Evolutionary conservation across 2,329 filamentous ascomycete genomes (phyloP), one percentile per base, ranked within the genome.

Genomic region (Cytospora mali): DNA sequence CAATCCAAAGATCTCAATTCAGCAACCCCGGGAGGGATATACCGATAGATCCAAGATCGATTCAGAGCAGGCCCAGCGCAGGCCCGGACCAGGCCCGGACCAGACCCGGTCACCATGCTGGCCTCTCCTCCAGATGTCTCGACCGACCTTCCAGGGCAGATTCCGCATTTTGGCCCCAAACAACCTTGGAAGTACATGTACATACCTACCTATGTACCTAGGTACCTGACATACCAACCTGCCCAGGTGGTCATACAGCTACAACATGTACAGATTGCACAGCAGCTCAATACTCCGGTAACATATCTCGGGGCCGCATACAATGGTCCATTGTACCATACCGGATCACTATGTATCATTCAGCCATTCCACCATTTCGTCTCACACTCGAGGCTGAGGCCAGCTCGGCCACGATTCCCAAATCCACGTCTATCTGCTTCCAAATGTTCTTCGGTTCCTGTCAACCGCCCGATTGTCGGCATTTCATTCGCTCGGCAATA

Each of bases 391-490:
- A 35, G 58, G 58, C 58, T 49, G 50, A 53, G 58, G 28, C 53
- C 21, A 60, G 21, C 58, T 35, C 39, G 39, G 58, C 58, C 50
- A n/a, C 58, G 28, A 48, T 54, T 35, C 58, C 50, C n/a, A n/a
- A 52, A n/a, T 54, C 27, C 33, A 21, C 25, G 25, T n/a, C 25
- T 33, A 18, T 18, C 5, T 21, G 23, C 5, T 11, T 42, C 4
- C 10, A n/a, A n/a, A n/a, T n/a, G n/a, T n/a, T 54, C 42, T 21
- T 46, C n/a, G n/a, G n/a, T 46, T 46, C 42, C 9, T 46, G 42
- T 46, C 42, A 21, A 21, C 42, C 4, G 23, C 13, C 6, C n/a
- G 42, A 13, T 11, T 46, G 9, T n/a, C 42, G 21, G 23, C n/a
- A 46, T 46, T n/a, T 46, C 42, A 46, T 46, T 46, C 42, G 42